Base-by-base conservation (phyloP, 2,329 filamentous ascomycete species). In the Coleophoma eucalyptorum region DNA sequence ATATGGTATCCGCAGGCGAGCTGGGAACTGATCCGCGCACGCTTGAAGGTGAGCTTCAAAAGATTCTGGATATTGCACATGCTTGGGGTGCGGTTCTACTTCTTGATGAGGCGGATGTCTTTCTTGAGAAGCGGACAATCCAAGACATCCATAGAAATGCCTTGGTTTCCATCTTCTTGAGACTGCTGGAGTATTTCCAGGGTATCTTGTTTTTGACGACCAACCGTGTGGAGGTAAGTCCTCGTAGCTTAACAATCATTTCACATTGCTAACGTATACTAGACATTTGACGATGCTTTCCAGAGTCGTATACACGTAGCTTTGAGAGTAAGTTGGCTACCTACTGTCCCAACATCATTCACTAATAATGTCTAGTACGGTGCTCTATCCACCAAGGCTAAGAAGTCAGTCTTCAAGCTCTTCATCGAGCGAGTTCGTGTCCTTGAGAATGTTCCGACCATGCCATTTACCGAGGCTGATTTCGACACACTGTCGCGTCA, bases 121-220 rank as follows among this genome's bases (percentile, higher is more conserved):
- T 92, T 70, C 73, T 96, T 10, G 89, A 95, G 72, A 87, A 89
- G 67, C 83, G 90, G 2, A 87, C 89, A 44, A 84, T 90, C 62
- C 85, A 90, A 56, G 89, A 96, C 60, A 86, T 95, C 48, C 86
- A 91, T 64, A 85, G 90, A 52, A 96, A 96, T 60, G 87, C 87
- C 0, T 80, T 94, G 1, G 91, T 96, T 48, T 89, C 85, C 65
- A 90, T 96, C 61, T 96, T 96, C 74, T 73, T 96, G 2, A 84
- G 90, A 0, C 77, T 93, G 50, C 76, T 96, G 0, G 92, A 97
- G 68, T 96, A 96, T 67, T 96, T 95, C 71, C 89, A 95, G 64
- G 91, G 91, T 3, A 95, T 96, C 48, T 68, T 96, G 4, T 95
- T 96, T 72, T 70, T 96, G 21, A 96, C 91, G 0, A 96, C 91